Evolutionary conservation across 257 asterid species (phyloP).

Genomic region (Mentha longifolia): DNA sequence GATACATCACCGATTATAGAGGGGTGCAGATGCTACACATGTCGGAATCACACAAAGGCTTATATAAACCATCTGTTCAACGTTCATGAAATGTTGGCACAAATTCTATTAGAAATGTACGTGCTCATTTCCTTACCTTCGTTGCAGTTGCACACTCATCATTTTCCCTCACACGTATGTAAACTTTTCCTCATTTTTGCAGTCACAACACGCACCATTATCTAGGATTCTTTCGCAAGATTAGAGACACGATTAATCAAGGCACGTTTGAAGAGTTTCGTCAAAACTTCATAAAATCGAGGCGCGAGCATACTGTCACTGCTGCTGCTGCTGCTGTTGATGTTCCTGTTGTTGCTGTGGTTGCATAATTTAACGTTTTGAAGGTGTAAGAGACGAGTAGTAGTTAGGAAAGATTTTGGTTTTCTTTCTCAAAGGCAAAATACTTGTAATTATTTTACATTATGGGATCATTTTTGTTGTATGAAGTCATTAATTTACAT

Average conservation of each 20-base stretch:
- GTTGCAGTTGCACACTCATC: conserved; percentile 13
- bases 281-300: conserved; percentile 54
- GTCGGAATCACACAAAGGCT: conserved; percentile 89
- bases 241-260: conserved; percentile 66
- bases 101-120: conserved; percentile 84
- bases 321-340: not conserved
- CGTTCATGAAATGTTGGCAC: conserved; percentile 95
- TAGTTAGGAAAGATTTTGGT: not conserved
- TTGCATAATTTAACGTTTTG: conserved; percentile 25
- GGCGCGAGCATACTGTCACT: conserved; percentile 52
- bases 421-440: not conserved
- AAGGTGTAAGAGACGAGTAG: not conserved
- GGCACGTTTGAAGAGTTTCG: conserved; percentile 72
- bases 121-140: conserved; percentile 25
- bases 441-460: not conserved
- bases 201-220: conserved; percentile 96
- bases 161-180: conserved; percentile 12
- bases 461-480: too few species aligned
- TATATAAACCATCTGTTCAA: conserved; percentile 90
- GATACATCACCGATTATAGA: conserved; percentile 67
- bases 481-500: too few species aligned
- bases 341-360: conserved; percentile 43
- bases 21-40: conserved; percentile 78
- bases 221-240: conserved; percentile 76
- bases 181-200: conserved; percentile 23